phyloP scores from a whole-genome alignment of 2,329 filamentous ascomycete genomes.

The Scleromitrula shiraiana region DNA sequence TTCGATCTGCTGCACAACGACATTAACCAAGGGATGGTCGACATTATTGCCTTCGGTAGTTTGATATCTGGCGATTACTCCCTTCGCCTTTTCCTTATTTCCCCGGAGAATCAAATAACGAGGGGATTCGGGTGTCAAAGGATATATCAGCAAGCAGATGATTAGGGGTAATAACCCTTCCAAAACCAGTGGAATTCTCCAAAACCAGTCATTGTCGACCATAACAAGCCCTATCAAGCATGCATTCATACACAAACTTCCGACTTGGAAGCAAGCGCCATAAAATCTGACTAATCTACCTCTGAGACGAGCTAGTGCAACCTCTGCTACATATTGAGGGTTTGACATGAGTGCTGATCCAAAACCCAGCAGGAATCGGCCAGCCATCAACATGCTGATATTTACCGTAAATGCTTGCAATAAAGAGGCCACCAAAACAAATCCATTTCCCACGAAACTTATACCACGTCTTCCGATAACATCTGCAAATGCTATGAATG shows the following conservation, averaged over 20 bases:
- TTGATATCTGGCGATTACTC: constrained; percentile 38
- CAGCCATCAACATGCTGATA: constrained; percentile 22
- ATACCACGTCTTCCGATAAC: constrained; percentile 43
- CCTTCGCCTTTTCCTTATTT: constrained; percentile 29
- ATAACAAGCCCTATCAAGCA: constrained; percentile 32
- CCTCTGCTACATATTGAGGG: constrained; percentile 41
- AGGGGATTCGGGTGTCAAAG: constrained; percentile 28
- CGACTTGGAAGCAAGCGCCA: constrained; percentile 36
- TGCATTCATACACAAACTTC: constrained; percentile 34
- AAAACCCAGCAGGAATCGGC: constrained; percentile 22
- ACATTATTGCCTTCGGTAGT: constrained; percentile 33
- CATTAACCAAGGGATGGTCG: constrained; percentile 16
- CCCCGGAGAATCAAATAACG: constrained; percentile 32
- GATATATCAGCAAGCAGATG: constrained; percentile 23
- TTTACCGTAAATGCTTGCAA: constrained; percentile 19
- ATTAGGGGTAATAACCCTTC: constrained; percentile 32
- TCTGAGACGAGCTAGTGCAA: constrained; percentile 39
- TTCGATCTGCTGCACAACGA: constrained; percentile 26
- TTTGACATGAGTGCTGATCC: constrained; percentile 19
- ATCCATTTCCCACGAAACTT: constrained; percentile 38
- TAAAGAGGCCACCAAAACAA: constrained; percentile 37
- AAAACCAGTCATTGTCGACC: constrained; percentile 16
- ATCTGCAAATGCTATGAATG: constrained; percentile 42
- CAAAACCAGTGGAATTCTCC: constrained; percentile 24
- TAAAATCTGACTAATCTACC: constrained; percentile 40